phyloP scores from a whole-genome alignment of 805 yeast genomes.

The Metschnikowia peoriensis region DNA sequence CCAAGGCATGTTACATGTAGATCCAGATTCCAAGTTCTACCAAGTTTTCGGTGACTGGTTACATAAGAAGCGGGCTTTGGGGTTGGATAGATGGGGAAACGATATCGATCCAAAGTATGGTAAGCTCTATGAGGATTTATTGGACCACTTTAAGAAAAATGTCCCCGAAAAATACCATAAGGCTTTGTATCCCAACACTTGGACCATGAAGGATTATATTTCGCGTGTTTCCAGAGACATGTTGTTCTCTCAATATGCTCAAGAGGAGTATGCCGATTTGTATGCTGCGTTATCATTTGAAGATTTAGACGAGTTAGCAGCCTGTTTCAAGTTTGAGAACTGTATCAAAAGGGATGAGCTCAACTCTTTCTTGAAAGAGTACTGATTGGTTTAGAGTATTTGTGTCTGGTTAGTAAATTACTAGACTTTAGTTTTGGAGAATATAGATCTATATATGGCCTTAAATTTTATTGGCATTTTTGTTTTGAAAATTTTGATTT shows the following conservation, averaged over 20 bases:
- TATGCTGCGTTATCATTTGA: constrained; percentile 42
- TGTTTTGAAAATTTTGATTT: no score
- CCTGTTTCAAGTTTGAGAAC: constrained; percentile 50
- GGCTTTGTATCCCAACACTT: constrained; percentile 40
- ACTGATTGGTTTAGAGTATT: constrained; percentile 10
- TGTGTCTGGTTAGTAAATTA: no score
- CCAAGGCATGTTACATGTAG: constrained; percentile 49
- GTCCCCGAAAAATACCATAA: constrained; percentile 41
- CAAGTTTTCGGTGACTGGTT: constrained; percentile 42
- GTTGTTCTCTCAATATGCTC: constrained; percentile 43
- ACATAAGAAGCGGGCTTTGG: constrained; percentile 42
- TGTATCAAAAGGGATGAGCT: constrained; percentile 40
- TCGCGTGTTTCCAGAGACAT: constrained; percentile 42
- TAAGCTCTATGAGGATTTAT: constrained; percentile 34
- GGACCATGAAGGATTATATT: constrained; percentile 38
- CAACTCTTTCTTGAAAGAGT: constrained; percentile 31
- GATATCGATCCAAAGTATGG: constrained; percentile 42
- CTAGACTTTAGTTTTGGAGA: no score
- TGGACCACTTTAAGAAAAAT: constrained; percentile 35
- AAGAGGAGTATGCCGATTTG: constrained; percentile 46
- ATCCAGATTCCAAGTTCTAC: constrained; percentile 44
- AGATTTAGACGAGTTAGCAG: constrained; percentile 51
- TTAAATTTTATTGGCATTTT: no score
- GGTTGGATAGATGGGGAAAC: constrained; percentile 51
- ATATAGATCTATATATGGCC: no score